Percentiles rank a stretch among this genome's conserved stretches.
These are phyloP conservation scores for Sclerotinia sclerotiorum DNA, from an alignment of 2,329 filamentous ascomycete genomes.

Conservation along the genomic window DNA sequence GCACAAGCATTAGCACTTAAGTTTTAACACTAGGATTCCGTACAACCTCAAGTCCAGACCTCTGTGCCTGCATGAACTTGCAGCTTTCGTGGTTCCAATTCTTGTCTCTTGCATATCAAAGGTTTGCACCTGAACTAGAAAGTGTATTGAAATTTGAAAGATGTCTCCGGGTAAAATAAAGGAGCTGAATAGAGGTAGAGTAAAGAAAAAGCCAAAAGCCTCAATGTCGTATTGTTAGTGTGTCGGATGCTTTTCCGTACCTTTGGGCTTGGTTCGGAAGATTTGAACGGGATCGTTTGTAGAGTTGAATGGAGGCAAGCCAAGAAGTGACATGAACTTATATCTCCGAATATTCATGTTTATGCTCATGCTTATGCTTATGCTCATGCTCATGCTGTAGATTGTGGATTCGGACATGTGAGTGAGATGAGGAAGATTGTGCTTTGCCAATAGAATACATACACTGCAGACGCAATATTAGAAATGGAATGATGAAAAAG, in stretches of 20 bases:
- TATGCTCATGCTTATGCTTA: background rate
- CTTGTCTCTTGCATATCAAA: conserved; percentile 3
- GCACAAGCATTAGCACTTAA: background rate
- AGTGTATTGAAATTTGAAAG: background rate
- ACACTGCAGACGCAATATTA: conserved; percentile 16
- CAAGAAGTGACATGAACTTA: background rate
- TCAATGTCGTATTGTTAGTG: background rate
- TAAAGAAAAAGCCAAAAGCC: background rate
- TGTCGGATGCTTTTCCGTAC: conserved; percentile 1
- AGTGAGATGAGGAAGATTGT: background rate
- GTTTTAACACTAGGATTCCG: background rate
- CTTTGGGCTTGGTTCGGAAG: background rate
- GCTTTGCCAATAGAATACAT: background rate
- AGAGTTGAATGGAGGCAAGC: background rate
- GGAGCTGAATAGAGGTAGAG: background rate
- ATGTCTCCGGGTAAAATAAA: conserved; percentile 8
- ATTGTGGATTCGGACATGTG: background rate
- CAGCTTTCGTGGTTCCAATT: background rate
- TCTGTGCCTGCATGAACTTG: conserved; percentile 12
- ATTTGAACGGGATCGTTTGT: background rate
- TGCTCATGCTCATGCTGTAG: background rate
- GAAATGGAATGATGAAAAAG: background rate
- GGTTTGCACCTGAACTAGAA: background rate
- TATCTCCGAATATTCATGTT: conserved; percentile 5
- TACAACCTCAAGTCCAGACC: conserved; percentile 1